Evolutionary conservation across 352 stramenopile genomes (phyloP), one percentile per base, ranked within the genome.

Genomic region (Globisporangium ultimum): DNA sequence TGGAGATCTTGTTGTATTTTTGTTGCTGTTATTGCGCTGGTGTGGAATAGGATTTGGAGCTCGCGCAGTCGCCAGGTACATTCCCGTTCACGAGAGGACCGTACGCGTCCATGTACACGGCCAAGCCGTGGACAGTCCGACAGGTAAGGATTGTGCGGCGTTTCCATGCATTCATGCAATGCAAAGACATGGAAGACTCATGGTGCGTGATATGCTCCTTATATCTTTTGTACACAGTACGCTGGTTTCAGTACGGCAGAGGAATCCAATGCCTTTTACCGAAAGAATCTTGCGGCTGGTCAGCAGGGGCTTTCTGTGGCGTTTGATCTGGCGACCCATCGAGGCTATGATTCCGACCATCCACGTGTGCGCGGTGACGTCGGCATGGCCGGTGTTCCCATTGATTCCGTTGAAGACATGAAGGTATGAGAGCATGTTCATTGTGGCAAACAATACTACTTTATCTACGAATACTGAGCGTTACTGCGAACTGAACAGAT

Each of bases 281-380:
- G 86, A 43, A 90, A 89, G 63, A 98, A 98, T 68, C 55, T 98
- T 18, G 87, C 86, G 0, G 95, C 95, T 46, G 97, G 97, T 22
- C 78, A 88, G 53, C 78, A 88, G 70, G 96, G 96, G 49, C 80
- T 99, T 1, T 96, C 78, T 52, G 96, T 99, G 24, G 97, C 97
- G 22, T 99, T 99, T 70, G 96, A 99, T 72, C 76, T 99, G 43
- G 94, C 97, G 8, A 99, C 97, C n/a, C 97, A 99, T 81, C 79
- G 96, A 48, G 96, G 97, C 58, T 99, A 99, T 67, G 97, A 99
- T 72, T 98, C 85, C 42, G 95, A 99, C 72, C 96, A 99, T 71
- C 89, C 84, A 45, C 79, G 97, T 59, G 96, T 98, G 8, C 68
- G 84, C 7, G 97, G 97, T 49, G 97, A 99, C 68, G 97, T 99